Evolutionary conservation across 345 rosid species (phyloP).

Genomic region (Euclidium syriacum): DNA sequence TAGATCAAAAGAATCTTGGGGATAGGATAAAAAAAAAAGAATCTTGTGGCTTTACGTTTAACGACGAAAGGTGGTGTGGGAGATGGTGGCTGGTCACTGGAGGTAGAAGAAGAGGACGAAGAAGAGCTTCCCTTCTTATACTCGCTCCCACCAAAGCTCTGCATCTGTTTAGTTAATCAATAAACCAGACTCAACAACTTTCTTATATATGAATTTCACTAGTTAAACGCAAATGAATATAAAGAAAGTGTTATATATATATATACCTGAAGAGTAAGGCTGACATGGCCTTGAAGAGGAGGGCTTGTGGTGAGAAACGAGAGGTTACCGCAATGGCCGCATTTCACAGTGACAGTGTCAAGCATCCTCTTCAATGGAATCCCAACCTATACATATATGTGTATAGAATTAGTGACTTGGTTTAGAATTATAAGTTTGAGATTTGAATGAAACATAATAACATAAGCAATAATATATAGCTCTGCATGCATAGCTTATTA

Average conservation of each 20-base stretch:
- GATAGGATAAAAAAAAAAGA: no score
- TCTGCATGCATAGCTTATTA: background rate
- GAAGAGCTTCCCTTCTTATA: conserved; percentile 58
- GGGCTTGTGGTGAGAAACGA: conserved; percentile 86
- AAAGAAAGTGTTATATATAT: background rate
- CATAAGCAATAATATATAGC: background rate
- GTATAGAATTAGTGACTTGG: no score
- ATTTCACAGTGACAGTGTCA: conserved; percentile 94
- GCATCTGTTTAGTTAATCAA: conserved; percentile 41
- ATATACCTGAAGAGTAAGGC: conserved; percentile 57
- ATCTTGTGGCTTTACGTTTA: conserved; percentile 49
- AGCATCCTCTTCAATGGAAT: conserved; percentile 85
- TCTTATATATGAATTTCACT: background rate
- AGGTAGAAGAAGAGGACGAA: conserved; percentile 66
- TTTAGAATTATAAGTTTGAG: background rate
- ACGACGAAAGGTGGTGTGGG: conserved; percentile 87
- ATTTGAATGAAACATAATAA: background rate
- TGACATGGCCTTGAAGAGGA: conserved; percentile 71
- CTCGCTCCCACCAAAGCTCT: conserved; percentile 51
- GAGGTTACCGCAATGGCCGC: conserved; percentile 94
- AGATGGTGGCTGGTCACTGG: conserved; percentile 61
- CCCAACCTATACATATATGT: conserved; percentile 60
- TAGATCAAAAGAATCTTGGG: no score
- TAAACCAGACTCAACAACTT: background rate
- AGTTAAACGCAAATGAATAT: background rate